Evolutionary conservation across 257 asterid genomes (phyloP).

Genomic region (Striga asiatica): DNA sequence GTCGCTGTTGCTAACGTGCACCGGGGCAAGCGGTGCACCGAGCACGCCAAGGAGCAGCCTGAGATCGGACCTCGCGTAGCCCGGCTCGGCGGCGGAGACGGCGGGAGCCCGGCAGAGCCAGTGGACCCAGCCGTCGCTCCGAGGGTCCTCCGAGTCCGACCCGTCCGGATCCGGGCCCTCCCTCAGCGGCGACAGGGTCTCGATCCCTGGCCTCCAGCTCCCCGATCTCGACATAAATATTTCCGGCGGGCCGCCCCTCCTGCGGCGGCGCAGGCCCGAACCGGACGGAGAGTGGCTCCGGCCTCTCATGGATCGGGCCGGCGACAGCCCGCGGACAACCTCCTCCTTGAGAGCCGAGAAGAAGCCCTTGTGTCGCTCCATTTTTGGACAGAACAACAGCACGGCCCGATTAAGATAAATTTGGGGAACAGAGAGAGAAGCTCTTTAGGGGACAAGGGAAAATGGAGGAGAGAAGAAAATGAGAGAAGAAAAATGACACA

Average conservation of each 20-base stretch:
- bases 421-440: not conserved
- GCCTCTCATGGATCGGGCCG: slow-evolving; percentile 30
- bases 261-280: slow-evolving; percentile 28
- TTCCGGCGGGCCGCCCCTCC: slow-evolving; percentile 31
- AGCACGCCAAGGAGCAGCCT: slow-evolving; percentile 67
- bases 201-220: slow-evolving; percentile 33
- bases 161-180: slow-evolving; percentile 62
- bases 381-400: not conserved
- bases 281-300: slow-evolving; percentile 35
- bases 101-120: slow-evolving; percentile 53
- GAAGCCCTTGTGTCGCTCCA: slow-evolving; percentile 48
- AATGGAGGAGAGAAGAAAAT: not conserved
- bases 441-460: not conserved
- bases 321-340: slow-evolving; percentile 42
- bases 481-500: not conserved
- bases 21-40: slow-evolving; percentile 79
- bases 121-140: slow-evolving; percentile 42
- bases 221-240: slow-evolving; percentile 26
- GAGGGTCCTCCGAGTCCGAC: slow-evolving; percentile 36
- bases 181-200: slow-evolving; percentile 46
- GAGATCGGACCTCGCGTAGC: slow-evolving; percentile 57
- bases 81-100: slow-evolving; percentile 32
- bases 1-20: slow-evolving; percentile 56
- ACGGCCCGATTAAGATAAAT: not conserved
- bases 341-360: slow-evolving; percentile 40